These are phyloP conservation scores for Calamus simplicifolius DNA, from an alignment of 176 grass and related monocot genomes.

Conservation along the genomic window DNA sequence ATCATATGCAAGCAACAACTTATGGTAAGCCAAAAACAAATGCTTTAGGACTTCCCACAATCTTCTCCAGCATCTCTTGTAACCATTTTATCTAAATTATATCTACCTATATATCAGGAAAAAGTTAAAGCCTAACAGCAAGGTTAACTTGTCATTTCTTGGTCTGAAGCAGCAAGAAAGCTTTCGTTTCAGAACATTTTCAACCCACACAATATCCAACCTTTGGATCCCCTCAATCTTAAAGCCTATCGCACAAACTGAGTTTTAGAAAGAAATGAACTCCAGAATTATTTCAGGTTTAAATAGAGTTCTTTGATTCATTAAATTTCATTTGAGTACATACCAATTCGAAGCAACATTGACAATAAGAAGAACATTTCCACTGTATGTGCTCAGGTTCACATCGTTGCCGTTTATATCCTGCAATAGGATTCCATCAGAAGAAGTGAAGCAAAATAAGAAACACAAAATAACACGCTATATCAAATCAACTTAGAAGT, in stretches of 20 bases:
- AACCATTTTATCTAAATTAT: too few relatives aligned
- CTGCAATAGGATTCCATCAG: conserved; percentile 12
- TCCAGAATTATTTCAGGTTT: not conserved
- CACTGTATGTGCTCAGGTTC: conserved; percentile 35
- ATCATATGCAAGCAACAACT: too few relatives aligned
- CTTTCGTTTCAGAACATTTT: too few relatives aligned
- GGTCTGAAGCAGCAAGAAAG: too few relatives aligned
- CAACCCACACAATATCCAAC: too few relatives aligned
- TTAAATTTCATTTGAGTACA: not conserved
- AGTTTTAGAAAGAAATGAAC: not conserved
- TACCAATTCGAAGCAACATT: conserved; percentile 80
- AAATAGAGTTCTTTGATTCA: not conserved
- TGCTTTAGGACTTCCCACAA: too few relatives aligned
- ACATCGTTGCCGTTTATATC: conserved; percentile 45
- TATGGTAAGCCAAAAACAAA: too few relatives aligned
- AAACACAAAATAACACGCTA: not conserved
- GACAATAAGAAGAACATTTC: conserved; percentile 67
- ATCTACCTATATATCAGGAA: too few relatives aligned
- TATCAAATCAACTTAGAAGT: not conserved
- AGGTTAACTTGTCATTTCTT: too few relatives aligned
- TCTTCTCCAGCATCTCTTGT: too few relatives aligned
- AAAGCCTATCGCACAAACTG: not conserved
- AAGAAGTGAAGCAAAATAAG: not conserved
- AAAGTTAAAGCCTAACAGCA: too few relatives aligned
- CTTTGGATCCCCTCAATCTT: too few relatives aligned